These are phyloP conservation scores for Ceratocystis lukuohia DNA, from an alignment of 2,329 filamentous ascomycete species.

Conservation along the genomic window DNA sequence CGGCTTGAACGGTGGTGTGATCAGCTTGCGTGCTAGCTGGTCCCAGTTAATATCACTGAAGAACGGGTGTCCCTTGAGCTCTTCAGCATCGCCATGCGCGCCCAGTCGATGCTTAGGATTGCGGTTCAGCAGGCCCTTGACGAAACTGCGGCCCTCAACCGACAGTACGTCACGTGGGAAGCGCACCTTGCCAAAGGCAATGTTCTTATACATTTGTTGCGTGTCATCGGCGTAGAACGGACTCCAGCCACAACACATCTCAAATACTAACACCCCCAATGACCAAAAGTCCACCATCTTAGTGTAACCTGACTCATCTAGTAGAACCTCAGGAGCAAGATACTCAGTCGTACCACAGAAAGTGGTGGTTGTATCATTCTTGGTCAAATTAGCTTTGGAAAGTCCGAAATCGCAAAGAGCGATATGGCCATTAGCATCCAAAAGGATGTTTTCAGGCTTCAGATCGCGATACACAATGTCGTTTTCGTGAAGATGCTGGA, in stretches of 20 bases:
- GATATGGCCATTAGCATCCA: conserved; percentile 96
- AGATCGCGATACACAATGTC: conserved; percentile 96
- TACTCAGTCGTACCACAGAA: conserved; percentile 99
- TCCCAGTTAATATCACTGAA: conserved; percentile 92
- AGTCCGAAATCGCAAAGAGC: conserved; percentile 94
- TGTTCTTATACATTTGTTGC: conserved; percentile 99
- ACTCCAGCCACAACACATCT: conserved; percentile 99
- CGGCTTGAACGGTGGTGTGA: conserved; percentile 93
- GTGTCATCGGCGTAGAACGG: conserved; percentile 98
- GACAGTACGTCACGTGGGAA: conserved; percentile 92
- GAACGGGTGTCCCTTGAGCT: conserved; percentile 88
- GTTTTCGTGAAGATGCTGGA: conserved; percentile 90
- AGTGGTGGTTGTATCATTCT: conserved; percentile 96
- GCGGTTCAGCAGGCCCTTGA: conserved; percentile 91
- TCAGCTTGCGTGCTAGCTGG: conserved; percentile 73
- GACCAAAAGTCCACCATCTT: conserved; percentile 99
- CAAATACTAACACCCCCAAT: conserved; percentile 88
- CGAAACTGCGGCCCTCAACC: conserved; percentile 90
- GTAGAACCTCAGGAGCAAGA: conserved; percentile 81
- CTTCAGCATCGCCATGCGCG: conserved; percentile 79
- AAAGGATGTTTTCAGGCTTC: conserved; percentile 92
- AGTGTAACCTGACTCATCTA: conserved; percentile 94
- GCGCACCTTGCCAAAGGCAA: conserved; percentile 94
- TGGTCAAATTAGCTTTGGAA: conserved; percentile 92
- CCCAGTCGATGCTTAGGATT: conserved; percentile 93